Evolutionary conservation across 164 flowering plant species (phyloP).

Genomic region (Protea cynaroides): DNA sequence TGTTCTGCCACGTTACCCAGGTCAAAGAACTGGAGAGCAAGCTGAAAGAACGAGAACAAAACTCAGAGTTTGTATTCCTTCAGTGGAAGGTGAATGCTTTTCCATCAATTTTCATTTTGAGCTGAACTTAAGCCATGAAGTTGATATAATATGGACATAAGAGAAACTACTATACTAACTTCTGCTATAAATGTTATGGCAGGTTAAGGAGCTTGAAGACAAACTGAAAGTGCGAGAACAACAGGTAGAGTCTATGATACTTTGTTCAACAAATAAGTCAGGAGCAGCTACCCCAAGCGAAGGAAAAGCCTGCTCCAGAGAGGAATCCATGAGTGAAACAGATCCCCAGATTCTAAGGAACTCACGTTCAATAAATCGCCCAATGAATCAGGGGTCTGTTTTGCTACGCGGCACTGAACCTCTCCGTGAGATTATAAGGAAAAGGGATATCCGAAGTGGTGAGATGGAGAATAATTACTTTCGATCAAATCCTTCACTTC

Average conservation of each 20-base stretch:
- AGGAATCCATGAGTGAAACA: slow-evolving; percentile 30
- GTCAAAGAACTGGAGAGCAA: slow-evolving; percentile 25
- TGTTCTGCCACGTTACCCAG: neutral
- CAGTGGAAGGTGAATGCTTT: slow-evolving; percentile 29
- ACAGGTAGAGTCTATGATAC: slow-evolving; percentile 12
- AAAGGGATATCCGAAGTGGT: slow-evolving; percentile 43
- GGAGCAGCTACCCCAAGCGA: slow-evolving; percentile 35
- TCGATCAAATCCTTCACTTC: slow-evolving; percentile 13
- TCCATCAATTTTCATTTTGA: neutral
- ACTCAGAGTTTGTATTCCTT: slow-evolving; percentile 22
- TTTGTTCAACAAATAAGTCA: slow-evolving; percentile 24
- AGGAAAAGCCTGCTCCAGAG: slow-evolving; percentile 19
- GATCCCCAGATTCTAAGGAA: slow-evolving; percentile 45
- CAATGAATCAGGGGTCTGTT: slow-evolving; percentile 33
- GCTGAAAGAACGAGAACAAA: slow-evolving; percentile 38
- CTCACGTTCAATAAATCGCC: slow-evolving; percentile 41
- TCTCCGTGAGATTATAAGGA: slow-evolving; percentile 39
- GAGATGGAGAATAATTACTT: slow-evolving; percentile 44
- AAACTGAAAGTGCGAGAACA: slow-evolving; percentile 42
- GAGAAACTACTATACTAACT: neutral
- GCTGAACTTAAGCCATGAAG: too few relatives aligned
- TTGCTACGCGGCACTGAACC: slow-evolving; percentile 32
- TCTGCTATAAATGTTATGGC: slow-evolving; percentile 10
- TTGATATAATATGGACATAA: too few relatives aligned
- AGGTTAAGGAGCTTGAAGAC: slow-evolving; percentile 75